Conservation (phyloP, 257 asterid species). For the Eucommia ulmoides region DNA sequence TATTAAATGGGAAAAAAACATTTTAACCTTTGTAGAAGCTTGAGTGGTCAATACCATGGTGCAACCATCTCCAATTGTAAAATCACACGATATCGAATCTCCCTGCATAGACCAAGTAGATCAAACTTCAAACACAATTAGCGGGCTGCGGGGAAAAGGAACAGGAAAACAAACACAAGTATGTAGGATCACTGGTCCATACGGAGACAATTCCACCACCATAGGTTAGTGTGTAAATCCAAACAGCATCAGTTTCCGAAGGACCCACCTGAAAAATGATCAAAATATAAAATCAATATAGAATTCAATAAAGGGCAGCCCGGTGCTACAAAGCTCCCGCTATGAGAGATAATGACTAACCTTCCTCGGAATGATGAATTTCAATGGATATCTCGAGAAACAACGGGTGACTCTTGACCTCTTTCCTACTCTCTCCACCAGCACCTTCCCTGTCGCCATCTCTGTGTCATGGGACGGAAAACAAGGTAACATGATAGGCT, state of each 20-base stretch:
- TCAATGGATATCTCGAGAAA: constrained; percentile 74
- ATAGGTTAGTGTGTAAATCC: constrained; percentile 84
- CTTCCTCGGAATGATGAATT: constrained; percentile 84
- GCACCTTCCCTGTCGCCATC: constrained; percentile 70
- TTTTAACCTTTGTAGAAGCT: constrained; percentile 81
- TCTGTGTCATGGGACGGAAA: too few species aligned
- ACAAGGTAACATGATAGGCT: too few species aligned
- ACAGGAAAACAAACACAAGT: too few species aligned
- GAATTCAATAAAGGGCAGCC: too few species aligned
- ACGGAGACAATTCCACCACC: constrained; percentile 98
- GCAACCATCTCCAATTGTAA: constrained; percentile 54
- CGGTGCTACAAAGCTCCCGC: too few species aligned
- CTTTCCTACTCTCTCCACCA: constrained; percentile 60
- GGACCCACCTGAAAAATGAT: constrained; percentile 46
- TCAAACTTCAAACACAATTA: too few species aligned
- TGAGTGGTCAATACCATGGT: constrained; percentile 88
- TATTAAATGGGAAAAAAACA: constrained; percentile 5
- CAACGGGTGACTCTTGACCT: constrained; percentile 61
- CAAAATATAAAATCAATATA: not conserved
- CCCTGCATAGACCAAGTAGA: constrained; percentile 46
- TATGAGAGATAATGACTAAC: constrained; percentile 13
- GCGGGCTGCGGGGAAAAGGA: too few species aligned
- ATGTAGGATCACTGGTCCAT: too few species aligned
- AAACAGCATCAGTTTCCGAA: constrained; percentile 65
- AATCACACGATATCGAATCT: constrained; percentile 50